Evolutionary conservation across 2,329 filamentous ascomycete genomes (phyloP).

Genomic region (Beauveria pseudobassiana): DNA sequence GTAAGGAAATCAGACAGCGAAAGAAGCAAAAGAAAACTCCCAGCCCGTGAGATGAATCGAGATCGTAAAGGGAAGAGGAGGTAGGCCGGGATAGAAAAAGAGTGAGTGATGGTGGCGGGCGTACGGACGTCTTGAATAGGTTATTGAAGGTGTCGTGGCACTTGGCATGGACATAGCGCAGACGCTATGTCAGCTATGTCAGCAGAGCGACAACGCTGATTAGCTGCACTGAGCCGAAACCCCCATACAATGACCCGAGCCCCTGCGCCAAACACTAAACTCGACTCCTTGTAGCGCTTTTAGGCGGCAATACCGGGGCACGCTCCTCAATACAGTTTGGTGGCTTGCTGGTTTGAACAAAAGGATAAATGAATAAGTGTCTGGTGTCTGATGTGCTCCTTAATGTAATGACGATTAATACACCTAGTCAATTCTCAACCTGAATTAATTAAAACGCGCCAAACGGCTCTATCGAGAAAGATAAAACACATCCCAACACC

Average conservation of each 20-base stretch:
- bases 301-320: too few relatives aligned
- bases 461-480: too few relatives aligned
- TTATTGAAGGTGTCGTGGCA: slow-evolving; percentile 5
- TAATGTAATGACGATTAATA: too few relatives aligned
- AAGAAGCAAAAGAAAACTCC: background rate
- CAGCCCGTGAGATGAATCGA: background rate
- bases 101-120: background rate
- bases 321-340: too few relatives aligned
- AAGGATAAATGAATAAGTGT: too few relatives aligned
- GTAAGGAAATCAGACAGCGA: background rate
- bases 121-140: background rate
- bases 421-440: too few relatives aligned
- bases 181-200: background rate
- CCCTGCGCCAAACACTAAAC: background rate
- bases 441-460: too few relatives aligned
- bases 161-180: background rate
- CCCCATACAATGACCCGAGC: background rate
- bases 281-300: too few relatives aligned
- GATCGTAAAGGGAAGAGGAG: background rate
- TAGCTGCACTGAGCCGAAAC: background rate
- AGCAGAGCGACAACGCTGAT: background rate
- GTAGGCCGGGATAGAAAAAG: background rate
- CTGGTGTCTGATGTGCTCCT: too few relatives aligned
- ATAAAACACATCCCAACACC: too few relatives aligned
- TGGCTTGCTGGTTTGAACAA: too few relatives aligned